Evolutionary conservation across 176 grass and related monocot genomes (phyloP).

Genomic region (Musa itinerans): DNA sequence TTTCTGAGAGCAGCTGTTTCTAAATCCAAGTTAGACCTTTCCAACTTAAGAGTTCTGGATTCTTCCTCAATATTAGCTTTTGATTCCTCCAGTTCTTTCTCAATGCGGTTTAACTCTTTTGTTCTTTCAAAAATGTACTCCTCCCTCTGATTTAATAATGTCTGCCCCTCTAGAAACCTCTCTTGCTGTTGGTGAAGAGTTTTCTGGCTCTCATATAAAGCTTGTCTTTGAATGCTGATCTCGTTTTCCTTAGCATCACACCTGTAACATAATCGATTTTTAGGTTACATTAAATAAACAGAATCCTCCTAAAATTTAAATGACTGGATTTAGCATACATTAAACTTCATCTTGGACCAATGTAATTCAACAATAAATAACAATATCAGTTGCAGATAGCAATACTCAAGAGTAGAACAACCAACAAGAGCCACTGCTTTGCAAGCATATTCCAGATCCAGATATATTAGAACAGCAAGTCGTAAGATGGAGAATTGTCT

Average conservation of each 20-base stretch:
- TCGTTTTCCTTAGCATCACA: constrained; percentile 61
- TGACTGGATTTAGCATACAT: not conserved
- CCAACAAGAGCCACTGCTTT: not conserved
- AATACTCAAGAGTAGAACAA: not conserved
- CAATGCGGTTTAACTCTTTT: constrained; percentile 39
- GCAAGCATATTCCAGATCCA: not conserved
- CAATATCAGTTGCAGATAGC: not conserved
- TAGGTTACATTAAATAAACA: not conserved
- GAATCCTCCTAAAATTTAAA: not conserved
- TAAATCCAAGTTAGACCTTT: constrained; percentile 62
- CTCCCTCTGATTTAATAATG: constrained; percentile 67
- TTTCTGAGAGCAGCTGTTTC: constrained; percentile 46
- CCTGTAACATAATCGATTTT: constrained; percentile 31
- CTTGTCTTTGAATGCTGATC: constrained; percentile 52
- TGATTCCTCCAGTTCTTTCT: constrained; percentile 54
- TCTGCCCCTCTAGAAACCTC: constrained; percentile 44
- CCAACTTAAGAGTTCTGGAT: constrained; percentile 37
- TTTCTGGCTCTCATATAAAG: constrained; percentile 57
- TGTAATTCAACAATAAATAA: not conserved
- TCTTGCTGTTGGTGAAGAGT: constrained; percentile 69
- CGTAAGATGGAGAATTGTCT: too few relatives aligned
- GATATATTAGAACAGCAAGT: not conserved
- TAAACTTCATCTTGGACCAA: not conserved
- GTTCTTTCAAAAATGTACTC: constrained; percentile 56
- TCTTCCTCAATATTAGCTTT: constrained; percentile 50